Percentiles rank a stretch among this genome's conserved stretches.
Evolutionary conservation across 345 rosid species (phyloP).

Genomic region (Populus nigra): DNA sequence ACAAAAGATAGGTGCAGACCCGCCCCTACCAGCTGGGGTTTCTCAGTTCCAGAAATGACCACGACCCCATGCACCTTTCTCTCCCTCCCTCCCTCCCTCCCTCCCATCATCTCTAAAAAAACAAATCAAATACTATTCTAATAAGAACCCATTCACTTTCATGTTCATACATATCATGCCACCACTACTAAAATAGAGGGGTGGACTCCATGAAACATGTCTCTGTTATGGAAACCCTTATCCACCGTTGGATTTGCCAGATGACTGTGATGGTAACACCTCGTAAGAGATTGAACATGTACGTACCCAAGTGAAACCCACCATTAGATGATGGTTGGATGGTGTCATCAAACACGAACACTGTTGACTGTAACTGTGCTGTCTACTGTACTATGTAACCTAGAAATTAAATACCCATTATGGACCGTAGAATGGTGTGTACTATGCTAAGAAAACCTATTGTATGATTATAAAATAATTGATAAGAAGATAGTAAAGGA

Average conservation of each 20-base stretch:
- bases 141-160: no score
- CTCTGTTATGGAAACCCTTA: neutral
- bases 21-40: conserved; percentile 44
- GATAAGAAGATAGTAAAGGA: conserved; percentile 38
- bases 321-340: conserved; percentile 31
- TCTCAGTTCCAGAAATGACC: conserved; percentile 60
- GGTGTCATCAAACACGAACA: conserved; percentile 32
- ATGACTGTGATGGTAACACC: conserved; percentile 20
- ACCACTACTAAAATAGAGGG: neutral
- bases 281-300: conserved; percentile 18
- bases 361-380: neutral
- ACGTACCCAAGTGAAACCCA: neutral
- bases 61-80: conserved; percentile 49
- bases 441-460: neutral
- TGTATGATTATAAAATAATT: neutral
- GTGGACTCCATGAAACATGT: neutral
- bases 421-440: conserved; percentile 35
- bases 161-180: no score
- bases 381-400: conserved; percentile 19
- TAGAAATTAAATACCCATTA: conserved; percentile 16
- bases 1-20: conserved; percentile 44
- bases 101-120: neutral
- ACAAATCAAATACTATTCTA: neutral
- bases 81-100: neutral
- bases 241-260: conserved; percentile 30